A percentile compares a stretch with the other conserved stretches of the same genome.
These are phyloP conservation scores for Dissophora ornata DNA, from an alignment of 192 early-diverging fungal species.

Conservation along the genomic window DNA sequence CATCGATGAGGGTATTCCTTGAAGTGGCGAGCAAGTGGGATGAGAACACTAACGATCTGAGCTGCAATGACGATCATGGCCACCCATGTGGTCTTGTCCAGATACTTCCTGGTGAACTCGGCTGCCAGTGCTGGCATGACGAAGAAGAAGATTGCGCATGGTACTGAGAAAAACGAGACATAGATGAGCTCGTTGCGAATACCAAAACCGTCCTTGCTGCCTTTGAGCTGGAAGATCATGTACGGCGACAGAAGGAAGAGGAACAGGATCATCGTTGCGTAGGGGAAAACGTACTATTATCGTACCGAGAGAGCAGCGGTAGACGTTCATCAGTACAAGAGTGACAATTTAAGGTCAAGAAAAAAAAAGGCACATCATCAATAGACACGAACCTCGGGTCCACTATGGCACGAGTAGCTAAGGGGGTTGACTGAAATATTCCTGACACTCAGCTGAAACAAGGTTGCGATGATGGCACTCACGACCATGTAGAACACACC, in stretches of 20 bases:
- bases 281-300: slow-evolving; percentile 23
- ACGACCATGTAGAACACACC: slow-evolving; percentile 17
- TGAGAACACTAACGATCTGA: slow-evolving; percentile 26
- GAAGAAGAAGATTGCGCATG: slow-evolving; percentile 54
- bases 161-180: slow-evolving; percentile 56
- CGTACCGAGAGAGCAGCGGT: not conserved
- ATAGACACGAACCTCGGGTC: slow-evolving; percentile 18
- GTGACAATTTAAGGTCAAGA: not conserved
- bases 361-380: not conserved
- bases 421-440: slow-evolving; percentile 5
- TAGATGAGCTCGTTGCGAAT: slow-evolving; percentile 67
- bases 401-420: slow-evolving; percentile 18
- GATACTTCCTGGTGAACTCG: not conserved
- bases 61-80: slow-evolving; percentile 17
- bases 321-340: not conserved
- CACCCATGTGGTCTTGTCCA: slow-evolving; percentile 34
- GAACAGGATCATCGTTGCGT: slow-evolving; percentile 36
- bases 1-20: slow-evolving; percentile 16
- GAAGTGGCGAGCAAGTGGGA: slow-evolving; percentile 34
- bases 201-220: slow-evolving; percentile 64
- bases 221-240: slow-evolving; percentile 59
- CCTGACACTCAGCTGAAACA: slow-evolving; percentile 1
- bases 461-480: not conserved
- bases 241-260: slow-evolving; percentile 61
- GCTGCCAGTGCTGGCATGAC: slow-evolving; percentile 42